Percentiles rank a stretch among this genome's conserved stretches.
phyloP scores from a whole-genome alignment of 2,329 filamentous ascomycete genomes.

The Phialophora tarda region DNA sequence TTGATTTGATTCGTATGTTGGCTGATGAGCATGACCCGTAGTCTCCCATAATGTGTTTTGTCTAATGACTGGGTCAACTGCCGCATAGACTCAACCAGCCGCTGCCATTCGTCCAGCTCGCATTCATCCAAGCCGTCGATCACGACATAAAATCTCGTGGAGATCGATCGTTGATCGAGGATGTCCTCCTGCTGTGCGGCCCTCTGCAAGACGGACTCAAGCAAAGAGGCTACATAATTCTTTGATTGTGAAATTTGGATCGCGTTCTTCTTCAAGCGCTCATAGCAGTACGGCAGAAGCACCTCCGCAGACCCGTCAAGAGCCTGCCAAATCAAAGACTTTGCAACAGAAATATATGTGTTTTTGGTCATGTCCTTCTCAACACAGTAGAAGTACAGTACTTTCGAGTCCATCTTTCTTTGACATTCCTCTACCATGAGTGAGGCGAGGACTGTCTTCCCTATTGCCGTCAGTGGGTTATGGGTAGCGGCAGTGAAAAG shows the following conservation, averaged over 20 bases:
- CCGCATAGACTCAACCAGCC: conserved; percentile 34
- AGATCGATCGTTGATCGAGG: conserved; percentile 38
- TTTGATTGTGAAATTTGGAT: not conserved
- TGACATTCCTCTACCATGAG: conserved; percentile 45
- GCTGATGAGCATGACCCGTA: conserved; percentile 46
- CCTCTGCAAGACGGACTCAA: not conserved
- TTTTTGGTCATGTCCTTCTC: conserved; percentile 42
- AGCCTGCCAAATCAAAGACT: conserved; percentile 44
- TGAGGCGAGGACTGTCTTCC: conserved; percentile 52
- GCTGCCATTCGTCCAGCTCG: conserved; percentile 40
- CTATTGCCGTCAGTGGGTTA: conserved; percentile 40
- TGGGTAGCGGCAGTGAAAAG: not conserved
- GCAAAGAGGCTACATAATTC: not conserved
- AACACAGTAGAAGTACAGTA: conserved; percentile 53
- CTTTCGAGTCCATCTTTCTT: conserved; percentile 34
- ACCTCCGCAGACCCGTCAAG: conserved; percentile 34
- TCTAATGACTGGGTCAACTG: conserved; percentile 42
- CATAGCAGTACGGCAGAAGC: conserved; percentile 8
- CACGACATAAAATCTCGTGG: conserved; percentile 43
- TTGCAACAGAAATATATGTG: conserved; percentile 43
- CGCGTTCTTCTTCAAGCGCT: not conserved
- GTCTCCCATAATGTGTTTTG: conserved; percentile 36
- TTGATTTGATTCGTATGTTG: conserved; percentile 34
- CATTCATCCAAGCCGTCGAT: conserved; percentile 57
- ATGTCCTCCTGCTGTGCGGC: conserved; percentile 22